phyloP scores from a whole-genome alignment of 2,329 filamentous ascomycete genomes.

The Aspergillus sp. region DNA sequence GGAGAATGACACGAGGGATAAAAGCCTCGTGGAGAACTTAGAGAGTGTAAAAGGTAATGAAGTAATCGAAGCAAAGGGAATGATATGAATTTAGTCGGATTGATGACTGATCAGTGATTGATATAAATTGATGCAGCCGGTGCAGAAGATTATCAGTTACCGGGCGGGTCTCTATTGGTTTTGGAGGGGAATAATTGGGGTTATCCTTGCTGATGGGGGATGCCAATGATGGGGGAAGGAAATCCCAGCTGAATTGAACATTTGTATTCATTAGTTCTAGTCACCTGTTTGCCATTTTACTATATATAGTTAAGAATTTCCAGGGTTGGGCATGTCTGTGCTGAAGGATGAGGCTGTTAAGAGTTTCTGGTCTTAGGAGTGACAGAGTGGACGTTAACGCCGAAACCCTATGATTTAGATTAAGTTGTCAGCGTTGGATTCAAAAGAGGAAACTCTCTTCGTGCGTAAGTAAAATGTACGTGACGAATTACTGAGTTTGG shows the following conservation, averaged over 20 bases:
- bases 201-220: slow-evolving; percentile 4
- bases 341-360: background rate
- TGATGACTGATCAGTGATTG: background rate
- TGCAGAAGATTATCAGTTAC: background rate
- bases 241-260: too few relatives aligned
- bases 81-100: background rate
- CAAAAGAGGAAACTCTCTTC: background rate
- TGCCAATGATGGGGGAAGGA: too few relatives aligned
- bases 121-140: background rate
- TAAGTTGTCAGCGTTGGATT: background rate
- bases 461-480: too few relatives aligned
- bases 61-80: background rate
- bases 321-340: background rate
- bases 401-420: background rate
- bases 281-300: background rate
- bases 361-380: background rate
- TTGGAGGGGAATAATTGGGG: slow-evolving; percentile 6
- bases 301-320: slow-evolving; percentile 1
- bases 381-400: background rate
- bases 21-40: background rate
- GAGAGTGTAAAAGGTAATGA: background rate
- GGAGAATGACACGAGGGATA: background rate
- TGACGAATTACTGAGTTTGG: background rate
- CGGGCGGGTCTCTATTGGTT: slow-evolving; percentile 1
- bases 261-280: too few relatives aligned